phyloP scores from a whole-genome alignment of 139 green algal genomes.

The Pseudopediastrum boryanum region DNA sequence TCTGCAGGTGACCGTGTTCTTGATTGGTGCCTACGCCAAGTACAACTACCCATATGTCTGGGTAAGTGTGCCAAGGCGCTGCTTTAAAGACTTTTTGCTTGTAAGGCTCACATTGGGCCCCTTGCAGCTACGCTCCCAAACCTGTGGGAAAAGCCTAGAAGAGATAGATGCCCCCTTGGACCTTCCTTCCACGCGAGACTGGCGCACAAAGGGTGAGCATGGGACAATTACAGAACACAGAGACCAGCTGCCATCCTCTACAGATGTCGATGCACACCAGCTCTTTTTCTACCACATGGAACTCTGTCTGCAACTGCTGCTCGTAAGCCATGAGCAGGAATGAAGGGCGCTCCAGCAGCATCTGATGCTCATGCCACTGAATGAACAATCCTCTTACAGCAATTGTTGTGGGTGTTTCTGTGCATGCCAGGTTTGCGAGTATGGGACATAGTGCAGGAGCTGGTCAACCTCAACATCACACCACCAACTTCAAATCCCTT shows the following conservation, averaged over 20 bases:
- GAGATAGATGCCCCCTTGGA: conserved; percentile 68
- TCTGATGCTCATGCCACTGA: too few species aligned
- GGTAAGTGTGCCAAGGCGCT: conserved; percentile 36
- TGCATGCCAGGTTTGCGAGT: conserved; percentile 56
- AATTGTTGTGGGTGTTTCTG: too few species aligned
- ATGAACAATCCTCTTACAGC: too few species aligned
- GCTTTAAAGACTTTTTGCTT: neutral
- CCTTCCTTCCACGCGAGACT: conserved; percentile 56
- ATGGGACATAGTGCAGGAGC: conserved; percentile 70
- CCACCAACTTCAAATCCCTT: conserved; percentile 62
- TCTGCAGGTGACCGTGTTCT: conserved; percentile 60
- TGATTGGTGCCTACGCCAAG: conserved; percentile 68
- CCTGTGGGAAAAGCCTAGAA: conserved; percentile 9
- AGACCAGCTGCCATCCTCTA: neutral
- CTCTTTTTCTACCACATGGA: too few species aligned
- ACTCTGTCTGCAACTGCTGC: too few species aligned
- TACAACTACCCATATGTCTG: conserved; percentile 74
- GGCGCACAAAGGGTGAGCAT: conserved; percentile 47
- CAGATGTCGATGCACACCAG: too few species aligned
- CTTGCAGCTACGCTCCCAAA: conserved; percentile 53
- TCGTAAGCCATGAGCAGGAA: too few species aligned
- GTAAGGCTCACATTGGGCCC: neutral
- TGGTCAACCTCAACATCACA: conserved; percentile 57
- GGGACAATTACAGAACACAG: neutral
- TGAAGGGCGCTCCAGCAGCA: too few species aligned